phyloP scores from a whole-genome alignment of 73 alveolate genomes.

The Paramecium bursaria region DNA sequence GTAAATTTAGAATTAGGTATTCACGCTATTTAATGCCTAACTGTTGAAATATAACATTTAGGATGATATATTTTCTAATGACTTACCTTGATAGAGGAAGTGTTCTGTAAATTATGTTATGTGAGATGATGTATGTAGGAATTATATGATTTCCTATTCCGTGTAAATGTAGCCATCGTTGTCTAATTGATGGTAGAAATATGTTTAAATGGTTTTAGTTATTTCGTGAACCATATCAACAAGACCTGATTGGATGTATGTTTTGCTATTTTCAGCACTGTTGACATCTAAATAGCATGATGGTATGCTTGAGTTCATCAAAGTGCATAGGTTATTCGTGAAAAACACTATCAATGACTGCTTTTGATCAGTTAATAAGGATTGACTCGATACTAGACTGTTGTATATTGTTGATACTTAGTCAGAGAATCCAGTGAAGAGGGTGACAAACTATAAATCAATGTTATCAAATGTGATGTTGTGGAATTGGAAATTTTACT shows the following conservation, averaged over 20 bases:
- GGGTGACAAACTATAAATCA: not conserved
- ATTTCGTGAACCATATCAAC: slow-evolving; percentile 47
- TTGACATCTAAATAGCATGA: not conserved
- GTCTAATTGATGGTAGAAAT: not conserved
- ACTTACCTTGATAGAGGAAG: slow-evolving; percentile 27
- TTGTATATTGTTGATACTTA: slow-evolving; percentile 3
- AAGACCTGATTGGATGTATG: slow-evolving; percentile 11
- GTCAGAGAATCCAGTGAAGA: slow-evolving; percentile 1
- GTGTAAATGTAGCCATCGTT: not conserved
- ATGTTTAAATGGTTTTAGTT: slow-evolving; percentile 39
- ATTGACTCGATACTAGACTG: slow-evolving; percentile 13
- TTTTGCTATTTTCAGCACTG: slow-evolving; percentile 4
- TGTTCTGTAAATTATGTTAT: slow-evolving; percentile 32
- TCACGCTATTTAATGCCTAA: slow-evolving; percentile 15
- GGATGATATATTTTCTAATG: slow-evolving; percentile 12
- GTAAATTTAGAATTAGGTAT: not conserved
- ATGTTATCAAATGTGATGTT: not conserved
- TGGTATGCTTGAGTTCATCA: slow-evolving; percentile 5
- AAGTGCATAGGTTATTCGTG: not conserved
- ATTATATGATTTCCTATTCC: not conserved
- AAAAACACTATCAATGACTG: not conserved
- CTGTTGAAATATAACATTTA: slow-evolving; percentile 30
- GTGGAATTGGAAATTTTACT: not conserved
- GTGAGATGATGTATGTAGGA: slow-evolving; percentile 8
- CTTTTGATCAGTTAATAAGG: slow-evolving; percentile 16